A percentile compares a stretch with the other conserved stretches of the same genome.
phyloP scores from a whole-genome alignment of 2,329 filamentous ascomycete genomes.

The Epichloe elymi region DNA sequence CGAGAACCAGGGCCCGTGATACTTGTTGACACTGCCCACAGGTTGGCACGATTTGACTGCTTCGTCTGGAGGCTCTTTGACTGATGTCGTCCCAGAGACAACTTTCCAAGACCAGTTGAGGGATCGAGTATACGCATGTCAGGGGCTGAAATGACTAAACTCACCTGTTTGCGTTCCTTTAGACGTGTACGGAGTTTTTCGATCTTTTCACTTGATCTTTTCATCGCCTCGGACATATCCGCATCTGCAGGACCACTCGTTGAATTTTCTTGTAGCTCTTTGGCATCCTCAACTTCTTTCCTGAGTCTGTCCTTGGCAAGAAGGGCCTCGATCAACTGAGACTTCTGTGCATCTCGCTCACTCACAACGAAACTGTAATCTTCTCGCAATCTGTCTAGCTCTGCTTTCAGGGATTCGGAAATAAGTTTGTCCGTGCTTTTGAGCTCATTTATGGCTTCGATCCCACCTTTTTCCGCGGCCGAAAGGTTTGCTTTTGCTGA shows the following conservation, averaged over 20 bases:
- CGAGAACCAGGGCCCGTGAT: background rate
- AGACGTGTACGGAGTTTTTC: slow-evolving; percentile 43
- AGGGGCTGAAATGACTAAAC: slow-evolving; percentile 13
- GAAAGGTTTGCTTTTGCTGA: slow-evolving; percentile 39
- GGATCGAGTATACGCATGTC: background rate
- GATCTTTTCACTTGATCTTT: slow-evolving; percentile 38
- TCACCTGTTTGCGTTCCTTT: slow-evolving; percentile 46
- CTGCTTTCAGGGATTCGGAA: slow-evolving; percentile 42
- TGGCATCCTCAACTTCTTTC: slow-evolving; percentile 36
- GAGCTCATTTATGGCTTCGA: slow-evolving; percentile 42
- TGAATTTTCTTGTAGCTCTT: slow-evolving; percentile 26
- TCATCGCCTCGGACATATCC: slow-evolving; percentile 21
- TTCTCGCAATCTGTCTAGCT: slow-evolving; percentile 41
- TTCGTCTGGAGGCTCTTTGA: background rate
- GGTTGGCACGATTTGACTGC: background rate
- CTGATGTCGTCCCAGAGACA: background rate
- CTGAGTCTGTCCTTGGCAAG: slow-evolving; percentile 47
- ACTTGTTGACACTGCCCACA: background rate
- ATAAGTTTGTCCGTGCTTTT: slow-evolving; percentile 47
- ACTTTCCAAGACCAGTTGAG: background rate
- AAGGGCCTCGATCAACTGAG: slow-evolving; percentile 45
- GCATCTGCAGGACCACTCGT: slow-evolving; percentile 21
- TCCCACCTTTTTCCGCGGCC: slow-evolving; percentile 39
- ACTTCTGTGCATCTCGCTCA: slow-evolving; percentile 44
- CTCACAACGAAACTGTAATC: slow-evolving; percentile 34